Percentiles rank a stretch among this genome's conserved stretches.
These are phyloP conservation scores for Cutaneotrichosporon sp. DNA, from an alignment of 1,284 basidiomycete genomes.

Conservation along the genomic window DNA sequence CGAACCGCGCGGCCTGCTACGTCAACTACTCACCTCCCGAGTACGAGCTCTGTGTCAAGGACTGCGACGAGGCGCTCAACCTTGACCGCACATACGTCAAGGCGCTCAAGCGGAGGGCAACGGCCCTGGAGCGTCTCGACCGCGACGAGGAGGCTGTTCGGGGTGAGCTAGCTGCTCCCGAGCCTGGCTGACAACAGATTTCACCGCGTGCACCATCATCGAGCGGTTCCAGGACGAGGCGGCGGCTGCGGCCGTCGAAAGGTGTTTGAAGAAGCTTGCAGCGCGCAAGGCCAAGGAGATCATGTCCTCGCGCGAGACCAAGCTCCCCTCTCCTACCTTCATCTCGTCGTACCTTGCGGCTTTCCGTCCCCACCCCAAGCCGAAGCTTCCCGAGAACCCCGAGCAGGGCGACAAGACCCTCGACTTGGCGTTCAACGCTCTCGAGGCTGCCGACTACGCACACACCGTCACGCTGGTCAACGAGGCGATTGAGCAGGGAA, in stretches of 20 bases:
- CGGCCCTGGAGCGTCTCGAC: constrained; percentile 74
- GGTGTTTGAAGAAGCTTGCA: constrained; percentile 82
- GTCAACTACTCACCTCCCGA: constrained; percentile 83
- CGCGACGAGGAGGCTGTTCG: constrained; percentile 70
- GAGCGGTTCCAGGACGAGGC: constrained; percentile 83
- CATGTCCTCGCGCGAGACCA: constrained; percentile 64
- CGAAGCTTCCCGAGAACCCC: constrained; percentile 68
- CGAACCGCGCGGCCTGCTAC: constrained; percentile 96
- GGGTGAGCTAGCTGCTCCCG: constrained; percentile 53
- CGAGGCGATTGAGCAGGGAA: constrained; percentile 81
- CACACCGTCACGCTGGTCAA: constrained; percentile 76
- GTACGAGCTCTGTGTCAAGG: constrained; percentile 76
- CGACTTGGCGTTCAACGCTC: constrained; percentile 71
- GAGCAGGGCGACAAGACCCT: constrained; percentile 75
- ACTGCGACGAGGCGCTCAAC: constrained; percentile 83
- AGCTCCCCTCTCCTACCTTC: constrained; percentile 86
- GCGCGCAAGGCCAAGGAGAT: constrained; percentile 67
- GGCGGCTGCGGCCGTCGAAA: constrained; percentile 78
- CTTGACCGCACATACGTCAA: constrained; percentile 88
- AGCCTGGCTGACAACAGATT: constrained; percentile 55
- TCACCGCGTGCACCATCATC: constrained; percentile 90
- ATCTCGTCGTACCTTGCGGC: constrained; percentile 95
- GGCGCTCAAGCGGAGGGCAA: constrained; percentile 87
- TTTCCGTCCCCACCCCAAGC: constrained; percentile 75
- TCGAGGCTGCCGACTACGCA: constrained; percentile 78